Conservation (phyloP, 169 alveolate genomes). For the Plasmodium vivax region DNA sequence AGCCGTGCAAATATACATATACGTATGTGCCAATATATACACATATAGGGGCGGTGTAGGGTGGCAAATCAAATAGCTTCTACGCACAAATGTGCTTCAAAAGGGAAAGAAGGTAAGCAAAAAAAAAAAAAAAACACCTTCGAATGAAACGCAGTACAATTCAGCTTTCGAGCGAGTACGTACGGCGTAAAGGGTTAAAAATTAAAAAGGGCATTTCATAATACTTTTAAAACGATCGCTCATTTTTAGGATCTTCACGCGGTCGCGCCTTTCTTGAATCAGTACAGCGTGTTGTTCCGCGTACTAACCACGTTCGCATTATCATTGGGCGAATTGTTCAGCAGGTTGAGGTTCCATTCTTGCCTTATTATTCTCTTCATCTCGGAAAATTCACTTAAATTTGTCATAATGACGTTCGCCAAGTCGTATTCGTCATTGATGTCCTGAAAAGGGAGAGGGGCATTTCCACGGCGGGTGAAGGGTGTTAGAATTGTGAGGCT, state of each 20-base stretch:
- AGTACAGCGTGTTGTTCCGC: neutral
- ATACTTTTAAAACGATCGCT: neutral
- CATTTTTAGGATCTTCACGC: neutral
- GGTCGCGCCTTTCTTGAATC: neutral
- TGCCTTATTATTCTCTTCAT: slow-evolving; percentile 53
- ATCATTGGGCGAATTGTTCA: slow-evolving; percentile 68
- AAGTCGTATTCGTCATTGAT: slow-evolving; percentile 67
- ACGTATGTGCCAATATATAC: neutral
- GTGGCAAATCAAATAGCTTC: neutral
- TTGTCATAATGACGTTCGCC: slow-evolving; percentile 49
- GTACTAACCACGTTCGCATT: slow-evolving; percentile 19
- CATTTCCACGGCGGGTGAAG: neutral
- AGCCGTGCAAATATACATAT: neutral
- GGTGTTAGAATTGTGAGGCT: neutral
- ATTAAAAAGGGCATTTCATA: neutral
- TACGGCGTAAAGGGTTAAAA: neutral
- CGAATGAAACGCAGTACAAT: neutral
- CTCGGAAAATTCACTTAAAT: slow-evolving; percentile 58
- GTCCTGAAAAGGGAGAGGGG: slow-evolving; percentile 22
- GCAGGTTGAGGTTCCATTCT: slow-evolving; percentile 55
- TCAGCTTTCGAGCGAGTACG: neutral
- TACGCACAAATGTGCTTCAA: neutral
- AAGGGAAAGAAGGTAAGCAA: neutral
- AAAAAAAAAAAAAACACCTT: neutral
- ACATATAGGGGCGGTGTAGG: neutral